phyloP scores from a whole-genome alignment of 2,329 filamentous ascomycete species.

The Phialemonium atrogriseum region DNA sequence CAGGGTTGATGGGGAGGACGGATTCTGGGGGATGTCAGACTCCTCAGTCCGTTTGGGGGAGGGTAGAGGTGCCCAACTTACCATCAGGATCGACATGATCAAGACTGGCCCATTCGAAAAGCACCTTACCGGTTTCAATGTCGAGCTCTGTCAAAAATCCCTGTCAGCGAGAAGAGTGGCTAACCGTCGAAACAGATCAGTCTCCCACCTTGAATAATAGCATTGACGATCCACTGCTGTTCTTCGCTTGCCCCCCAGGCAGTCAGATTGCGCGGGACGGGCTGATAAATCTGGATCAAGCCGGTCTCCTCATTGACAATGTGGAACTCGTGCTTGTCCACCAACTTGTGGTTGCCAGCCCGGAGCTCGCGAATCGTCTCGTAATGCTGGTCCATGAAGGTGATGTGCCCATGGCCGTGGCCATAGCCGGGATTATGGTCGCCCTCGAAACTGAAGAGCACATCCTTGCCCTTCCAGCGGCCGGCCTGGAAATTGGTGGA shows the following conservation, averaged over 20 bases:
- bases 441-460: slow-evolving; percentile 46
- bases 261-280: slow-evolving; percentile 34
- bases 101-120: slow-evolving; percentile 52
- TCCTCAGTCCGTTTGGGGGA: neutral
- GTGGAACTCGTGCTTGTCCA: slow-evolving; percentile 47
- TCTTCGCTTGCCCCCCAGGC: slow-evolving; percentile 35
- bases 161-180: no score
- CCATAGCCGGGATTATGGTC: slow-evolving; percentile 41
- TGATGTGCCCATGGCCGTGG: slow-evolving; percentile 45
- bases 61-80: slow-evolving; percentile 12
- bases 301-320: slow-evolving; percentile 43
- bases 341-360: slow-evolving; percentile 40
- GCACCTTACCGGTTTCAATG: slow-evolving; percentile 42
- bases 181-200: slow-evolving; percentile 4
- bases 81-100: slow-evolving; percentile 45
- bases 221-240: slow-evolving; percentile 49
- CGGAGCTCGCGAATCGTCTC: slow-evolving; percentile 44
- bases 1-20: slow-evolving; percentile 35
- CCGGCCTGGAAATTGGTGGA: slow-evolving; percentile 43
- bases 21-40: slow-evolving; percentile 24
- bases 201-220: slow-evolving; percentile 40
- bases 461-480: slow-evolving; percentile 40
- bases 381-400: slow-evolving; percentile 44
- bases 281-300: slow-evolving; percentile 45
- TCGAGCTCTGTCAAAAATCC: slow-evolving; percentile 30